These are phyloP conservation scores for Arthrobotrys sinensis DNA, from an alignment of 2,329 filamentous ascomycete species.

Conservation along the genomic window DNA sequence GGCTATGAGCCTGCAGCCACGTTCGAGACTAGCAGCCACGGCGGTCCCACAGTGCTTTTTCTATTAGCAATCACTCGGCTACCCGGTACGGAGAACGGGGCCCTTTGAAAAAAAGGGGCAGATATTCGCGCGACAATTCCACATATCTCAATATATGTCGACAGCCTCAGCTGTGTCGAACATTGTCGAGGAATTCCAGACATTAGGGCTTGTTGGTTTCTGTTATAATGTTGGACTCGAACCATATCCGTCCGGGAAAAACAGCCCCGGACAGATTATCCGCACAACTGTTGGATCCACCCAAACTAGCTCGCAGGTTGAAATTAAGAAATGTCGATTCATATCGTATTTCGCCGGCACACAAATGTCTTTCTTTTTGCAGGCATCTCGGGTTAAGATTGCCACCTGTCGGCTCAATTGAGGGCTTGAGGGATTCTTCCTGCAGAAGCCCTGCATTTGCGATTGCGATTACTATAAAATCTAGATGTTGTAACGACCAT, in stretches of 20 bases:
- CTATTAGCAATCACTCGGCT: slow-evolving; percentile 13
- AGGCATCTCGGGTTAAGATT: slow-evolving; percentile 35
- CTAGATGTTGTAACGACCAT: slow-evolving; percentile 6
- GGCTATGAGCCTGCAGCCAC: slow-evolving; percentile 13
- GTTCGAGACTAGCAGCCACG: too few relatives aligned
- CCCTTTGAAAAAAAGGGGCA: slow-evolving; percentile 29
- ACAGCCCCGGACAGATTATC: slow-evolving; percentile 54
- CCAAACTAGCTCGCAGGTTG: slow-evolving; percentile 3
- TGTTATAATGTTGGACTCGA: slow-evolving; percentile 36
- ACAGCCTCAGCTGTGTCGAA: slow-evolving; percentile 7
- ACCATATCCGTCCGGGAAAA: slow-evolving; percentile 50
- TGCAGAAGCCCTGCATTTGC: slow-evolving; percentile 29
- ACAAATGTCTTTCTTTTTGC: slow-evolving; percentile 4
- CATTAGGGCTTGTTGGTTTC: slow-evolving; percentile 23
- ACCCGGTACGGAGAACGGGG: slow-evolving; percentile 9
- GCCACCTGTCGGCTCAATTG: slow-evolving; percentile 53
- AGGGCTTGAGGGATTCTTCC: slow-evolving; percentile 33
- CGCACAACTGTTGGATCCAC: slow-evolving; percentile 29
- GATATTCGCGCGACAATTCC: slow-evolving; percentile 2
- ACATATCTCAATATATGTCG: background rate
- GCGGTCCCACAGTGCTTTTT: slow-evolving; percentile 29
- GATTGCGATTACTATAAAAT: slow-evolving; percentile 20
- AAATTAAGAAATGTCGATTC: slow-evolving; percentile 25
- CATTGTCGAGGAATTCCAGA: slow-evolving; percentile 1
- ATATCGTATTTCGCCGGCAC: slow-evolving; percentile 37